Evolutionary conservation across 257 asterid species (phyloP).

Genomic region (Penstemon eatonii): DNA sequence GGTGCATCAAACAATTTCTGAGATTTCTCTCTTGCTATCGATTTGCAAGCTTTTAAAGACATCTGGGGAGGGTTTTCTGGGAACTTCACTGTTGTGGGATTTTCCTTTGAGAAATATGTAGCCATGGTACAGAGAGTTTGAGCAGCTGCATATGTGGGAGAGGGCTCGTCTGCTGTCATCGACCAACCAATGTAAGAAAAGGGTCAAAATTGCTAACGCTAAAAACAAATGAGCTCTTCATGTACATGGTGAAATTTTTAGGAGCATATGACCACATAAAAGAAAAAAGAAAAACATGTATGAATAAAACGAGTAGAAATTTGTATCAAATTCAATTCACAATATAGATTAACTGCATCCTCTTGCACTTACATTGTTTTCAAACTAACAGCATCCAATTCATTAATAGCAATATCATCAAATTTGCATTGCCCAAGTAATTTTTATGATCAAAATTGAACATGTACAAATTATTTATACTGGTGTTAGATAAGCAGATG

Average conservation of each 20-base stretch:
- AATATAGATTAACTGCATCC: neutral
- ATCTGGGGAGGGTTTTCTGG: conserved; percentile 49
- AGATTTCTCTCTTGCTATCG: conserved; percentile 48
- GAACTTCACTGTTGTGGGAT: conserved; percentile 35
- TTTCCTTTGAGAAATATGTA: conserved; percentile 36
- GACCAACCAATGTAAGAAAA: conserved; percentile 12
- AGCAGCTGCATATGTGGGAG: conserved; percentile 68
- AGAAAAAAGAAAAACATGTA: neutral
- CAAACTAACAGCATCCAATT: neutral
- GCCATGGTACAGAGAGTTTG: conserved; percentile 71
- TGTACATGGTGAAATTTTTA: neutral
- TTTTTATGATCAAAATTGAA: neutral
- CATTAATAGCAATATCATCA: neutral
- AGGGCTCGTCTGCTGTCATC: conserved; percentile 43
- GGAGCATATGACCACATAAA: neutral
- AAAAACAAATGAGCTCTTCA: neutral
- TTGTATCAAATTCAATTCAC: neutral
- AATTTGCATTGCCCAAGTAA: neutral
- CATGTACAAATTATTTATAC: conserved; percentile 5
- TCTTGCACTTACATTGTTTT: neutral
- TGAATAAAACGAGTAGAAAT: neutral
- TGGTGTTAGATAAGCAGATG: neutral
- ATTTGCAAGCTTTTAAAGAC: conserved; percentile 50
- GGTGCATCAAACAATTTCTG: conserved; percentile 39
- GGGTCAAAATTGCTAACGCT: neutral